Conservation (phyloP, 106 monocot species). For the Acanthochlamys bracteata region DNA sequence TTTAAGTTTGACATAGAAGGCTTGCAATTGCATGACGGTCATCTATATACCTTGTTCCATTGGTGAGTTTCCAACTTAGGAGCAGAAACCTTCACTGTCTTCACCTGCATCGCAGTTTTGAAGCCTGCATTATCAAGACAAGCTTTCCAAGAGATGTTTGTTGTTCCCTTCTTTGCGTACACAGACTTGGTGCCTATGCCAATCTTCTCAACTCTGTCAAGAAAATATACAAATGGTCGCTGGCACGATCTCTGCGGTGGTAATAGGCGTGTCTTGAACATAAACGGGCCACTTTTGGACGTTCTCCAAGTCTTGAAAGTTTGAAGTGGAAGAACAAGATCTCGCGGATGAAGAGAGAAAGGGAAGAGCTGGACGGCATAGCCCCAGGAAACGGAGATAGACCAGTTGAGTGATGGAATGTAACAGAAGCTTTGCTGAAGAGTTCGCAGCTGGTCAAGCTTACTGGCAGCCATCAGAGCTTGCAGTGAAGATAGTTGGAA, state of each 20-base stretch:
- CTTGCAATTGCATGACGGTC: too few relatives aligned
- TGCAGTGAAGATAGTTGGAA: conserved; percentile 35
- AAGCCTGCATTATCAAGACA: conserved; percentile 15
- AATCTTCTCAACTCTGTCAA: conserved; percentile 19
- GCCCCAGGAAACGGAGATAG: conserved; percentile 81
- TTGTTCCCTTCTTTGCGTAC: neutral
- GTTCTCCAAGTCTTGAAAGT: conserved; percentile 72
- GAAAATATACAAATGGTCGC: conserved; percentile 39
- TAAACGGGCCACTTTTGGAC: conserved; percentile 48
- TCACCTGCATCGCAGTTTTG: conserved; percentile 23
- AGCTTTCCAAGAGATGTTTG: neutral
- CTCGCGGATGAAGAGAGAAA: conserved; percentile 14
- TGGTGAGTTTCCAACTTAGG: conserved; percentile 30
- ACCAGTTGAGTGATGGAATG: conserved; percentile 38
- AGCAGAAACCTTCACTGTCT: conserved; percentile 35
- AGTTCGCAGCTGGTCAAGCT: conserved; percentile 40
- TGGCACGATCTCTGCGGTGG: conserved; percentile 20
- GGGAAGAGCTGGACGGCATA: conserved; percentile 74
- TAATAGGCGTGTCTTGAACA: conserved; percentile 52
- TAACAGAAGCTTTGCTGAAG: conserved; percentile 79
- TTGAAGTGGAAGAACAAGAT: conserved; percentile 39
- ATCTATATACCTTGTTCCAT: conserved; percentile 39
- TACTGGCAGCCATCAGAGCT: conserved; percentile 27
- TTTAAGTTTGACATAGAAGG: too few relatives aligned
- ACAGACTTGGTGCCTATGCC: neutral